Evolutionary conservation across 2,329 filamentous ascomycete species (phyloP), one percentile per base, ranked within the genome.

Genomic region (Penicillium sp.): DNA sequence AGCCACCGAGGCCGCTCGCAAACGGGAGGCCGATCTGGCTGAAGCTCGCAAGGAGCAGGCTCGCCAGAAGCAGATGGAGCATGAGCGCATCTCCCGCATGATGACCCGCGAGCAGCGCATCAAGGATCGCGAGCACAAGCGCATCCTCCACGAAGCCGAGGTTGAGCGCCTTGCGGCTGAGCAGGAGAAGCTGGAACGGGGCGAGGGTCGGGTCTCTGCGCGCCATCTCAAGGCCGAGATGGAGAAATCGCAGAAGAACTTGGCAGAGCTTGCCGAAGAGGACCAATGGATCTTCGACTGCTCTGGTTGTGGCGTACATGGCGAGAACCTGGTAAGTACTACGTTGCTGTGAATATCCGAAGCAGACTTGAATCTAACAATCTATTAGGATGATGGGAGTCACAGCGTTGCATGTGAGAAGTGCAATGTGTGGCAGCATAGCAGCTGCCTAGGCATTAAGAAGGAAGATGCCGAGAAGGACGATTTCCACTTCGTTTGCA

Each of bases 351-450:
- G 24, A 26, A 5, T n/a, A 28, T 15, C 7, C 12, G 10, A 55
- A n/a, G 17, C 5, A 28, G 28, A 8, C 10, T 15, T 62, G 65
- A 45, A 68, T 47, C 71, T 75, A 56, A 76, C 64, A 26, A 45
- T 50, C 35, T 30, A 8, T 17, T 65, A 86, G 84, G 95, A 99
- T 71, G 95, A 98, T 75, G 95, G 95, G 38, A 90, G 92, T 8
- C 93, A 97, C 74, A 97, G 93, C 75, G 89, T 99, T 66, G 91
- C 93, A 30, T 99, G 95, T 78, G 95, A 99, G 74, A 89, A 85
- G 68, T 99, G 95, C 82, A 96, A 90, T 73, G 89, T 96, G 53
- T 99, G 95, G 95, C 94, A 98, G 75, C 95, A 99, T 74, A 96
- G 93, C 82, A 92, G 91, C 71, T 99, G 95, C 73, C 86, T 97